Evolutionary conservation across 1,284 basidiomycete genomes (phyloP).

Genomic region (Leccinum olivaceoglutinosum): DNA sequence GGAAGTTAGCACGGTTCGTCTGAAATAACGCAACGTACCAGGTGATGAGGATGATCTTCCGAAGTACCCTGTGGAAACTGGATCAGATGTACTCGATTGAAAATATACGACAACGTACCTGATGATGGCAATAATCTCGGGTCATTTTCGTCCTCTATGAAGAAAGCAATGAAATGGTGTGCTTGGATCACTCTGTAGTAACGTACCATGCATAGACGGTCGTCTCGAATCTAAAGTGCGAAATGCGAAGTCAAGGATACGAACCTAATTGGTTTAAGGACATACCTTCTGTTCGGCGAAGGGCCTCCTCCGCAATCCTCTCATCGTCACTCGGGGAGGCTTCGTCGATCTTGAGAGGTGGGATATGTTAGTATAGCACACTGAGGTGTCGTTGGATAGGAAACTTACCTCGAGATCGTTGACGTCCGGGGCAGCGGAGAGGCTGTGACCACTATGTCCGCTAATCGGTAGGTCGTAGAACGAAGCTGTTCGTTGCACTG

Average conservation of each 20-base stretch:
- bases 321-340: background rate
- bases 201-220: background rate
- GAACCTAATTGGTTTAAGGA: background rate
- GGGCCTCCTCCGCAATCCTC: background rate
- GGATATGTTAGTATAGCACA: background rate
- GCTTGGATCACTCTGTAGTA: background rate
- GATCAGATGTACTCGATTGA: background rate
- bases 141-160: background rate
- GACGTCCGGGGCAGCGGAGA: background rate
- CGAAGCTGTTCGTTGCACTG: background rate
- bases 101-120: background rate
- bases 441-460: background rate
- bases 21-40: background rate
- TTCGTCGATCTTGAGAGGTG: background rate
- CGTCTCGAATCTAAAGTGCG: background rate
- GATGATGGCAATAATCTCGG: background rate
- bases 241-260: background rate
- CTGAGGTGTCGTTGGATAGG: background rate
- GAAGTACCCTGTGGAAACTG: background rate
- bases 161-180: background rate
- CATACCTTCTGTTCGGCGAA: background rate
- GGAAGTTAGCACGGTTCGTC: background rate
- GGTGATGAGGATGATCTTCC: background rate
- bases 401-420: background rate
- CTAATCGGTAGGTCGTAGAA: background rate